These are phyloP conservation scores for Saccharomycopsis synnaedendra DNA, from an alignment of 805 yeast genomes.

Conservation along the genomic window DNA sequence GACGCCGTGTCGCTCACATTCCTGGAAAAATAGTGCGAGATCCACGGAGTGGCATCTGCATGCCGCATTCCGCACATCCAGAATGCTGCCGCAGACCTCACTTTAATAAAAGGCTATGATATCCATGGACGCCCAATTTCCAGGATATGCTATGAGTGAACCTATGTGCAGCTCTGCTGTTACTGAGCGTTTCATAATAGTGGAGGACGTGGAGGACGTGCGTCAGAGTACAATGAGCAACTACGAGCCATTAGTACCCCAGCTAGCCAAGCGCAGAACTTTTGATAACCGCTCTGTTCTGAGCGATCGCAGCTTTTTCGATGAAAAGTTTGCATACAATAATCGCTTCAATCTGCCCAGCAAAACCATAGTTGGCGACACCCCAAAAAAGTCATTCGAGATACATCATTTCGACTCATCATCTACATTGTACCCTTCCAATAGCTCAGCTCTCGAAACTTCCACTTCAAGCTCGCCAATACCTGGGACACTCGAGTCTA, in stretches of 20 bases:
- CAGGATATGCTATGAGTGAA: too few relatives aligned
- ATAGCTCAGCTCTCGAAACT: neutral
- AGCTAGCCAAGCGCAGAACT: neutral
- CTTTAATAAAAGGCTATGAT: too few relatives aligned
- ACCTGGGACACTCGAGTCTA: neutral
- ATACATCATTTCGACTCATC: neutral
- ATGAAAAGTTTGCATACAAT: neutral
- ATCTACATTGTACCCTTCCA: neutral
- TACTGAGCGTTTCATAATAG: conserved; percentile 1
- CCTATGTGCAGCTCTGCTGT: too few relatives aligned
- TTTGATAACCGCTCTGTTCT: conserved; percentile 2
- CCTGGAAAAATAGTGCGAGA: too few relatives aligned
- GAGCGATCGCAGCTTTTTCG: neutral
- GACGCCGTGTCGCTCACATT: too few relatives aligned
- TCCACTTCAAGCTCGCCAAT: neutral
- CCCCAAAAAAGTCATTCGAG: neutral
- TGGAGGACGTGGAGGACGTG: conserved; percentile 5
- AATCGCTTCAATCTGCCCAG: neutral
- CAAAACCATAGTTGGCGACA: neutral
- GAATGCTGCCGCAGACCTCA: too few relatives aligned
- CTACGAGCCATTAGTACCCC: neutral
- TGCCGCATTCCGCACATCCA: too few relatives aligned
- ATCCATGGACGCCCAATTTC: too few relatives aligned
- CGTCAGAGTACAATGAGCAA: neutral
- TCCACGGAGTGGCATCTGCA: too few relatives aligned